Conservation (phyloP, 2,329 filamentous ascomycete species). For the Claviceps monticola region DNA sequence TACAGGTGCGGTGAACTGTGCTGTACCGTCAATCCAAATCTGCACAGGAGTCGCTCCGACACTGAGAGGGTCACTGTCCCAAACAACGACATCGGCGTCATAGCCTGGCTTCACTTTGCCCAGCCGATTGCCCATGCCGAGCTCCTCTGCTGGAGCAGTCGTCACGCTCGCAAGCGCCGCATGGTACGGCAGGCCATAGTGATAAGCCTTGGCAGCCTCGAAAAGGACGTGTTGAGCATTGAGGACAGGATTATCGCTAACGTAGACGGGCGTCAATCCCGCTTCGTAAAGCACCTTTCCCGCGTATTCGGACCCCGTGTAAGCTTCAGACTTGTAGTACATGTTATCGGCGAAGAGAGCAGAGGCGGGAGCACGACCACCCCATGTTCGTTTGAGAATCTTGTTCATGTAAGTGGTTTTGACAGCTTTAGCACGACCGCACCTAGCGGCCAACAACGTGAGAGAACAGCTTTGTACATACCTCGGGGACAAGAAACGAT, state of each 20-base stretch:
- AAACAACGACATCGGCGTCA: constrained; percentile 47
- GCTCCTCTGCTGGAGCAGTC: constrained; percentile 40
- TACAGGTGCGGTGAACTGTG: constrained; percentile 38
- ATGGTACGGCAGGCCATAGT: constrained; percentile 47
- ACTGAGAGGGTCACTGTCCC: constrained; percentile 48
- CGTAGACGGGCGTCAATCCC: constrained; percentile 51
- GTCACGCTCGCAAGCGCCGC: constrained; percentile 45
- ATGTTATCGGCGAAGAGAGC: constrained; percentile 61
- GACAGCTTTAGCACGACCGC: fast-evolving
- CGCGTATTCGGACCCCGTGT: constrained; percentile 49
- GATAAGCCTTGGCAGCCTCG: constrained; percentile 46
- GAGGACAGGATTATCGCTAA: constrained; percentile 57
- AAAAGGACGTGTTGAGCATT: constrained; percentile 58
- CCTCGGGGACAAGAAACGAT: constrained; percentile 51
- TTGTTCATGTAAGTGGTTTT: constrained; percentile 8
- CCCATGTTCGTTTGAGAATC: constrained; percentile 43
- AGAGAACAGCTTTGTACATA: constrained; percentile 14
- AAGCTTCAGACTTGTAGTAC: constrained; percentile 58
- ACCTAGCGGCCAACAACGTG: neutral
- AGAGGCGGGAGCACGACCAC: constrained; percentile 37
- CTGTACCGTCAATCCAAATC: constrained; percentile 49
- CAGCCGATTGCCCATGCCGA: constrained; percentile 42
- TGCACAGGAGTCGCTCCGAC: constrained; percentile 45
- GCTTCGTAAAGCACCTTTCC: constrained; percentile 52
- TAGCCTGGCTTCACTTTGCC: constrained; percentile 49